These are phyloP conservation scores for Logfia minima DNA, from an alignment of 129 eudicot genomes.

Conservation along the genomic window DNA sequence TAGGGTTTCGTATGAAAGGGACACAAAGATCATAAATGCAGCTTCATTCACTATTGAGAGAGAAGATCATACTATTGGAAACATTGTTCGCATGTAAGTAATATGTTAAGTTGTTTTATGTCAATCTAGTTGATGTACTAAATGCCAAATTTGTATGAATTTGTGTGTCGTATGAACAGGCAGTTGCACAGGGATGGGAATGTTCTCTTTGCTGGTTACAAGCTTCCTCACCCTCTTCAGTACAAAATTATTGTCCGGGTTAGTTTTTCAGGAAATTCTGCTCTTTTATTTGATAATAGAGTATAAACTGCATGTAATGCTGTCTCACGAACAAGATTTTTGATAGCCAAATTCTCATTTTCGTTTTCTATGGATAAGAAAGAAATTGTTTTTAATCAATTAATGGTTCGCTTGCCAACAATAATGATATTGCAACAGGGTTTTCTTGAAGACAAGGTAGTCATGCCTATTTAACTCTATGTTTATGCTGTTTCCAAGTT, in stretches of 20 bases:
- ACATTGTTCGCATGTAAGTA: constrained; percentile 79
- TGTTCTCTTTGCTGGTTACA: constrained; percentile 94
- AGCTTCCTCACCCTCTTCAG: constrained; percentile 98
- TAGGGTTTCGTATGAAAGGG: constrained; percentile 97
- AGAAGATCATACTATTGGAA: constrained; percentile 94
- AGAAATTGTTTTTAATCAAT: neutral
- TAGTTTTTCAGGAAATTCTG: constrained; percentile 30
- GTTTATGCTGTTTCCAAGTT: neutral
- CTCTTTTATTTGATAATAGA: constrained; percentile 3
- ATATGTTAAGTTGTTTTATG: neutral
- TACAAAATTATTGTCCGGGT: constrained; percentile 90
- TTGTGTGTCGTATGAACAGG: constrained; percentile 43
- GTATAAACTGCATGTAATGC: neutral
- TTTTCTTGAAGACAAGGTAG: neutral
- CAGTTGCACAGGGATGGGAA: constrained; percentile 91
- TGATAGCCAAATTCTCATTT: constrained; percentile 2
- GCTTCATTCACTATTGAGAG: constrained; percentile 89
- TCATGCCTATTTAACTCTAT: neutral
- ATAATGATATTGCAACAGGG: neutral
- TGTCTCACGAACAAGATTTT: neutral
- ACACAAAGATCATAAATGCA: constrained; percentile 90
- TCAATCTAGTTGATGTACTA: neutral
- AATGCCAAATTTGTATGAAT: constrained; percentile 18
- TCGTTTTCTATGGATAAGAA: constrained; percentile 10
- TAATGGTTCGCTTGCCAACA: neutral